Evolutionary conservation across 257 asterid genomes (phyloP).

Genomic region (Solanum pinnatisectum): DNA sequence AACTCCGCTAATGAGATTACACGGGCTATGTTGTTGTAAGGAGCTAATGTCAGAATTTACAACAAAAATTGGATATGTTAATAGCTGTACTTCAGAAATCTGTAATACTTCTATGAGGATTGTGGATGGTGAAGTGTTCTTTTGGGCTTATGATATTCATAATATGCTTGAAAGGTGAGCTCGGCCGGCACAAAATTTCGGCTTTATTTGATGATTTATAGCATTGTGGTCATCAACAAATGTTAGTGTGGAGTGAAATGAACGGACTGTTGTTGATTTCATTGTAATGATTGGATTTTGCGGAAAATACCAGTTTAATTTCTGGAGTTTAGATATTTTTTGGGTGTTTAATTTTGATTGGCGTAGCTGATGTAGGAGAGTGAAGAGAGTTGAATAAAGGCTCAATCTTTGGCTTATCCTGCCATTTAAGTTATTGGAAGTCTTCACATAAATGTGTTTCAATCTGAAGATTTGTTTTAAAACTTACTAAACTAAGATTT

Average conservation of each 20-base stretch:
- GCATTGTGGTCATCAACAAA: background rate
- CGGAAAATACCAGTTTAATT: background rate
- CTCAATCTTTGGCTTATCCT: background rate
- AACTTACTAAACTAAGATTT: background rate
- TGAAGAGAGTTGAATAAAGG: background rate
- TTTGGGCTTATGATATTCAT: background rate
- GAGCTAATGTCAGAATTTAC: background rate
- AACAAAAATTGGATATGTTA: background rate
- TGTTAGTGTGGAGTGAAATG: background rate
- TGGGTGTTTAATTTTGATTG: background rate
- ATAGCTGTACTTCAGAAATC: background rate
- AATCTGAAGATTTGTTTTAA: background rate
- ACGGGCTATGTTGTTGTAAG: background rate
- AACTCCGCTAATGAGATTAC: background rate
- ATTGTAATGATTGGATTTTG: background rate
- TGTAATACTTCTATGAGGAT: background rate
- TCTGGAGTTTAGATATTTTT: background rate
- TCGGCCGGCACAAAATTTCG: background rate
- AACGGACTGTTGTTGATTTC: background rate
- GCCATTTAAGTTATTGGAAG: background rate
- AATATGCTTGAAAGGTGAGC: background rate
- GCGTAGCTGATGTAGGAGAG: background rate
- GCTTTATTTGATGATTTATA: background rate
- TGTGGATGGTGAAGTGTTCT: background rate
- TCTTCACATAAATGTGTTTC: background rate